Conservation (phyloP, 305 asterid genomes). For the Striga hermonthica region DNA sequence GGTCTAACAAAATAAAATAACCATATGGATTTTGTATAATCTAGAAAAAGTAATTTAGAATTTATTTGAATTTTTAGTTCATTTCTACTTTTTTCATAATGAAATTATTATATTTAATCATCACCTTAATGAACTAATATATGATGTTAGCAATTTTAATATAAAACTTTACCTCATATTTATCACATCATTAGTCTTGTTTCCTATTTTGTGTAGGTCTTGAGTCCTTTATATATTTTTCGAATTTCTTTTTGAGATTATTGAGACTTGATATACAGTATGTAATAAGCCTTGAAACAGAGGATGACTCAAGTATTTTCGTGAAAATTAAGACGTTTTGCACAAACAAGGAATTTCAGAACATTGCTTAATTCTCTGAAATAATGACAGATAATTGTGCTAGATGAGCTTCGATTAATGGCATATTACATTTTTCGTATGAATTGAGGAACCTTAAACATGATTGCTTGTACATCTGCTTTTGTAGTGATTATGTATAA, state of each 20-base stretch:
- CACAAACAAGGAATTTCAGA: not conserved
- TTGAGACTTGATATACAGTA: too few relatives aligned
- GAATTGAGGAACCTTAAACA: not conserved
- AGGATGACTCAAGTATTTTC: conserved; percentile 40
- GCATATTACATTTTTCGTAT: not conserved
- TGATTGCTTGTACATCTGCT: not conserved
- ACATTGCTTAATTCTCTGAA: not conserved
- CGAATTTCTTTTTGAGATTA: too few relatives aligned
- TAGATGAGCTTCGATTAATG: not conserved
- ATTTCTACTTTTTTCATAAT: too few relatives aligned
- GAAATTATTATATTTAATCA: too few relatives aligned
- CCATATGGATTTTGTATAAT: too few relatives aligned
- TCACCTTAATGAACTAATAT: too few relatives aligned
- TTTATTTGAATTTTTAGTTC: too few relatives aligned
- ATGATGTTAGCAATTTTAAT: too few relatives aligned
- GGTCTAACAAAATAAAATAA: too few relatives aligned
- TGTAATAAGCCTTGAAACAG: conserved; percentile 45
- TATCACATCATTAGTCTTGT: not conserved
- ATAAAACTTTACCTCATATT: not conserved
- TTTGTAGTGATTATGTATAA: not conserved
- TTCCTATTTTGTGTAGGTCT: conserved; percentile 47
- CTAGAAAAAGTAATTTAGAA: too few relatives aligned
- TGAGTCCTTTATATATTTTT: not conserved
- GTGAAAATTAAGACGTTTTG: too few relatives aligned
- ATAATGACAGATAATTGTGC: not conserved